Evolutionary conservation across 192 early-diverging fungal genomes (phyloP).

Genomic region (Spizellomyces sp.): DNA sequence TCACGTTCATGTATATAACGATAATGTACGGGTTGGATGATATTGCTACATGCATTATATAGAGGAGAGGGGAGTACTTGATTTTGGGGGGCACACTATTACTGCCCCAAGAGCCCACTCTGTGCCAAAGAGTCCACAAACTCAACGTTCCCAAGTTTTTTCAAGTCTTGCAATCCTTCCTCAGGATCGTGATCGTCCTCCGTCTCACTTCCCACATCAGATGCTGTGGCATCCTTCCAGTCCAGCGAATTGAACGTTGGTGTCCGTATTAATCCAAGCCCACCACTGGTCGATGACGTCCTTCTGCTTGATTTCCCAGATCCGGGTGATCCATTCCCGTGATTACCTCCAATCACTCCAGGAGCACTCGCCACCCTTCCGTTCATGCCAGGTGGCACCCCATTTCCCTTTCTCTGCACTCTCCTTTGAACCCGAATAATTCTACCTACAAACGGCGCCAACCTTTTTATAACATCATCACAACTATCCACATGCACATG

Average conservation of each 20-base stretch:
- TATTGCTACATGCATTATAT: too few relatives aligned
- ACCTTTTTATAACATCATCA: constrained; percentile 31
- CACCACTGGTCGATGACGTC: not conserved
- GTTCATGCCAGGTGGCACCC: not conserved
- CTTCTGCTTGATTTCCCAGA: not conserved
- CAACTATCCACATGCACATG: constrained; percentile 63
- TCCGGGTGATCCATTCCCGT: not conserved
- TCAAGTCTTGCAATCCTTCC: not conserved
- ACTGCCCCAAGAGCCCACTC: constrained; percentile 11
- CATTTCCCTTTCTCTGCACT: not conserved
- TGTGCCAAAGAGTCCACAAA: constrained; percentile 10
- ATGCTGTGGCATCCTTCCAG: not conserved
- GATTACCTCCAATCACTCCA: not conserved
- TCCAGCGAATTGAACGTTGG: constrained; percentile 11
- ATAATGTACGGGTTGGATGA: too few relatives aligned
- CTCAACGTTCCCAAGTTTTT: constrained; percentile 1
- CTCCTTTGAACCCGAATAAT: constrained; percentile 4
- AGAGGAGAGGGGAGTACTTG: too few relatives aligned
- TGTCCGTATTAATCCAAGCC: not conserved
- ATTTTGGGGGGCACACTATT: not conserved
- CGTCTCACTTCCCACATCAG: not conserved
- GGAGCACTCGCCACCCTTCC: not conserved
- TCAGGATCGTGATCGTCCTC: not conserved
- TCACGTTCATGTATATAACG: too few relatives aligned
- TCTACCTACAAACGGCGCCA: constrained; percentile 10